phyloP scores from a whole-genome alignment of 1,284 basidiomycete species.

The Termitomyces sp. region DNA sequence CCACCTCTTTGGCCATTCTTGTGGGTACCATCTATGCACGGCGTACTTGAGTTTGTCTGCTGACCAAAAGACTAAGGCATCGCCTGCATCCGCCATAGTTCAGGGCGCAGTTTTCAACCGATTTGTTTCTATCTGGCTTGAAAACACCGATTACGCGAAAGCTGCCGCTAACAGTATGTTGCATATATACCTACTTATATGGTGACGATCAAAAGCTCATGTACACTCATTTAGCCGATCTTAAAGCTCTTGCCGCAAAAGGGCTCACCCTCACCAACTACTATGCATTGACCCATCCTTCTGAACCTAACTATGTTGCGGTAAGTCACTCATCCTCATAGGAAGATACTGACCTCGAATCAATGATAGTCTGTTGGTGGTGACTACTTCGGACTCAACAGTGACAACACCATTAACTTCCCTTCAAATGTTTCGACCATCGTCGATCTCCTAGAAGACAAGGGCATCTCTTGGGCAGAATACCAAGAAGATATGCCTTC shows the following conservation, averaged over 20 bases:
- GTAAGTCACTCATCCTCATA: background rate
- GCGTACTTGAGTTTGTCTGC: background rate
- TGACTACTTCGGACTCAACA: constrained; percentile 22
- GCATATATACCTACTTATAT: background rate
- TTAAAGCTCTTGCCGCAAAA: constrained; percentile 45
- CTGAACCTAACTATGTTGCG: constrained; percentile 58
- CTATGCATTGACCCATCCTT: constrained; percentile 58
- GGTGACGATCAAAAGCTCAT: background rate
- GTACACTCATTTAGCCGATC: constrained; percentile 21
- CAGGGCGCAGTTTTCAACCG: constrained; percentile 41
- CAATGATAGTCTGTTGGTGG: constrained; percentile 10
- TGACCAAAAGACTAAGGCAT: background rate
- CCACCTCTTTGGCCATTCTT: background rate
- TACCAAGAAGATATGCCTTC: constrained; percentile 61
- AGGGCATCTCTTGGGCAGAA: constrained; percentile 50
- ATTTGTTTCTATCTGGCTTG: constrained; percentile 48
- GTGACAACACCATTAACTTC: constrained; percentile 30
- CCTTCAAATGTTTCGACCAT: constrained; percentile 43
- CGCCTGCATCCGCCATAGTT: constrained; percentile 19
- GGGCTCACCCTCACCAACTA: constrained; percentile 50
- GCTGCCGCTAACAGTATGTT: constrained; percentile 13
- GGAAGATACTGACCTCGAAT: background rate
- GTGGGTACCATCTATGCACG: background rate
- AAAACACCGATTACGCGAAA: constrained; percentile 51
- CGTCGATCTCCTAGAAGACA: constrained; percentile 60